These are phyloP conservation scores for Fragosphaeria purpurea DNA, from an alignment of 2,329 filamentous ascomycete genomes.

Conservation along the genomic window DNA sequence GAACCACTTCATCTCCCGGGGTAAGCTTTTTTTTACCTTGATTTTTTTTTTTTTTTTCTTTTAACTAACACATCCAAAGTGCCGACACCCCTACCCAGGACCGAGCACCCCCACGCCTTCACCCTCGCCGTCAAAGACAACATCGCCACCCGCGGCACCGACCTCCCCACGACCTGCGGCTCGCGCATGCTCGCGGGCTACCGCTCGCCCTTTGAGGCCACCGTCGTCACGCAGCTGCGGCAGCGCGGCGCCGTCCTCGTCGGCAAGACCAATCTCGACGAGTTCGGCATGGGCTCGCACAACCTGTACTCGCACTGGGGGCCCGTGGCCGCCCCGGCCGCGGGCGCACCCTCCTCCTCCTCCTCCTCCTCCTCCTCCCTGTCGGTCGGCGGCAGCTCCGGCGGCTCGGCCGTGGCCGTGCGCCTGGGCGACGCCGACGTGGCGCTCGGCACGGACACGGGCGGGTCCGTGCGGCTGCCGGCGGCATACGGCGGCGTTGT, in stretches of 20 bases:
- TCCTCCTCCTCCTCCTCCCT: slow-evolving; percentile 19
- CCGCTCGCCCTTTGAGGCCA: slow-evolving; percentile 68
- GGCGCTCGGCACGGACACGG: slow-evolving; percentile 87
- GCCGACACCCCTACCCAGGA: neutral
- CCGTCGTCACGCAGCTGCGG: slow-evolving; percentile 60
- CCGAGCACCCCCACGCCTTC: slow-evolving; percentile 17
- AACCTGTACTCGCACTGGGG: slow-evolving; percentile 20
- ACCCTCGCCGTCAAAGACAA: slow-evolving; percentile 63
- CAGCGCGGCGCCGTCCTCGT: slow-evolving; percentile 50
- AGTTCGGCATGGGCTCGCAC: slow-evolving; percentile 31
- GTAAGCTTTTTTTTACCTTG: neutral
- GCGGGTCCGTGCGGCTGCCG: slow-evolving; percentile 77
- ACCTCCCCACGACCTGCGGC: slow-evolving; percentile 63
- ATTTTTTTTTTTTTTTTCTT: neutral
- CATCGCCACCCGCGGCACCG: slow-evolving; percentile 49
- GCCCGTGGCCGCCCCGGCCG: slow-evolving; percentile 13
- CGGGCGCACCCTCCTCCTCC: neutral
- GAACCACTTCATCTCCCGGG: slow-evolving; percentile 13
- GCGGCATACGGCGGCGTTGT: slow-evolving; percentile 76
- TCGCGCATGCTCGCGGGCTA: slow-evolving; percentile 62
- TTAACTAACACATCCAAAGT: neutral
- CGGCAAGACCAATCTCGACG: slow-evolving; percentile 86
- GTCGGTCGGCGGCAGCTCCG: slow-evolving; percentile 83
- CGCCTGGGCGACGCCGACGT: slow-evolving; percentile 45
- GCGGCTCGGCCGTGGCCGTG: slow-evolving; percentile 84